A percentile compares a stretch with the other conserved stretches of the same genome.
Conservation (phyloP, 164 flowering plant genomes). For the Aristolochia contorta region DNA sequence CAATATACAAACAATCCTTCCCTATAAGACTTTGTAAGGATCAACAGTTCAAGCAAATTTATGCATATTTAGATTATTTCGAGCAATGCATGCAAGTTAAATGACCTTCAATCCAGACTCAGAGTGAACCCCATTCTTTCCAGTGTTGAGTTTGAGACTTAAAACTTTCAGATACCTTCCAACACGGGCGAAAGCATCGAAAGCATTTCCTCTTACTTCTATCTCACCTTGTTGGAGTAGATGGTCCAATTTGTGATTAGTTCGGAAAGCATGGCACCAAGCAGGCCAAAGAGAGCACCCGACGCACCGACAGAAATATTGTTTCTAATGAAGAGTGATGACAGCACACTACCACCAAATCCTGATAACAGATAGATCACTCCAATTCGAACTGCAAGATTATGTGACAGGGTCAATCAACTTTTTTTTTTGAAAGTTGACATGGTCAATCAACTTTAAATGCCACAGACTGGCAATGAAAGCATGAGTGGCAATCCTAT, state of each 20-base stretch:
- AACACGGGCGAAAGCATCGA: too few relatives aligned
- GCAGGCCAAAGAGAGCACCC: constrained; percentile 86
- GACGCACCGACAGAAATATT: constrained; percentile 81
- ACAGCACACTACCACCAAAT: constrained; percentile 67
- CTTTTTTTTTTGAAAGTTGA: too few relatives aligned
- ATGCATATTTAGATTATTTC: background rate
- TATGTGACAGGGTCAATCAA: constrained; percentile 1
- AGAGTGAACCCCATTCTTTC: too few relatives aligned
- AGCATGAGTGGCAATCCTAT: too few relatives aligned
- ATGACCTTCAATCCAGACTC: too few relatives aligned
- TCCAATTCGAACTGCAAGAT: constrained; percentile 58
- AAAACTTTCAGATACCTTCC: too few relatives aligned
- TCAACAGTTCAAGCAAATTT: background rate
- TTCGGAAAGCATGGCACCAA: constrained; percentile 91
- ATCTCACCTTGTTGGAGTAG: constrained; percentile 58
- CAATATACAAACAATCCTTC: too few relatives aligned
- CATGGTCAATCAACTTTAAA: too few relatives aligned
- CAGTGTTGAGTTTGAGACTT: too few relatives aligned
- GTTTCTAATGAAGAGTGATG: constrained; percentile 46
- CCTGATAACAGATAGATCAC: constrained; percentile 63
- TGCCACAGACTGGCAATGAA: too few relatives aligned
- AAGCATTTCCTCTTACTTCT: too few relatives aligned
- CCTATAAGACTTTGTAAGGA: too few relatives aligned
- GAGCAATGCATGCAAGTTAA: background rate
- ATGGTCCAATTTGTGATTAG: constrained; percentile 74